Base-by-base conservation (phyloP, 2,329 filamentous ascomycete genomes). In the Grosmannia serpens region DNA sequence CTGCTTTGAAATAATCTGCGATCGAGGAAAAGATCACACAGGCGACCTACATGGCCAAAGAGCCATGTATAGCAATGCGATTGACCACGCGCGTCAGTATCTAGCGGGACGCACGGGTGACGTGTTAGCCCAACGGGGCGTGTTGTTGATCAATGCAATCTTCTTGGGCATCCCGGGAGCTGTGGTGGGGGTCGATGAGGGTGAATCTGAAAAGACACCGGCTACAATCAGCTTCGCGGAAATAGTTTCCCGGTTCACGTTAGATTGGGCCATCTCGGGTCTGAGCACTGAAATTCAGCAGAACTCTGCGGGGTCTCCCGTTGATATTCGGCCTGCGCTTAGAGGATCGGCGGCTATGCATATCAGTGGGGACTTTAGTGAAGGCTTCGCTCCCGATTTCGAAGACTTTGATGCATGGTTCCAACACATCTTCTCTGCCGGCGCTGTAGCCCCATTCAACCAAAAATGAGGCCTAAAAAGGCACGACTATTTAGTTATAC, bases 371-470 rank as follows among this genome's bases (percentile, higher is more conserved):
- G 15, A 50, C 53, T 55, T 57, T 13, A 27, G 31, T 17, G 38
- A 17, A 6, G 38, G 22, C 15, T 31, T 41, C 5, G 54, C 58
- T 3, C 56, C 57, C 4, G 58, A 51, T 3, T 33, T 62, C 8
- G 62, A 63, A n/a, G 62, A 64, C 44, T 64, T 64, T 58, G 61
- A 64, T 22, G 61, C 60, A 6, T 64, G 62, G 62, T 64, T 63
- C 53, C 61, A 64, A 52, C 57, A 61, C 41, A 61, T 63, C 8
- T 63, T 64, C 44, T 47, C 61, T 13, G 57, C 58, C 1, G 55
- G 58, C 6, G 22, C 49, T 15, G 58, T 29, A 10, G 22, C 61
- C 9, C 35, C 56, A 0, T 61, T 62, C 8, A 9, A 24, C 3
- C 52, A 50, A 17, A n/a, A 7, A 33, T 33, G 10, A 6, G 31